A percentile compares a stretch with the other conserved stretches of the same genome.
These are phyloP conservation scores for Corniculantispora saksenae DNA, from an alignment of 2,329 filamentous ascomycete genomes.

Conservation along the genomic window DNA sequence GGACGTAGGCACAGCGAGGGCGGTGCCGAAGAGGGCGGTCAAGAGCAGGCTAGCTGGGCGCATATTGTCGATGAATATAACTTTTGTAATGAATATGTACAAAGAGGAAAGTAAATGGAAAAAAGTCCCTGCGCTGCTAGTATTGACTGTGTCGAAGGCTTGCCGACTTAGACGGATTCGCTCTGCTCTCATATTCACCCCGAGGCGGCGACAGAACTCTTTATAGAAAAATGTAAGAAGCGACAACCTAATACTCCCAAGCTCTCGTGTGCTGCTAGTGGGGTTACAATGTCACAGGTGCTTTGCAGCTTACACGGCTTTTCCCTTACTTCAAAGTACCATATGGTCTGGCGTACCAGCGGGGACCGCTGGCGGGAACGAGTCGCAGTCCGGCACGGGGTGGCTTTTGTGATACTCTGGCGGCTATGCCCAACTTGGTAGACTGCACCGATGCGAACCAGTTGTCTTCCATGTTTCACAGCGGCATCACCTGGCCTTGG, in stretches of 20 bases:
- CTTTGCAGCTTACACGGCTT: constrained; percentile 4
- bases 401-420: not conserved
- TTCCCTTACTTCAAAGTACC: not conserved
- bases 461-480: not conserved
- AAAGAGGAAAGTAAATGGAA: not conserved
- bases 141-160: not conserved
- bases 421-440: constrained; percentile 2
- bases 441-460: constrained; percentile 5
- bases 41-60: constrained; percentile 2
- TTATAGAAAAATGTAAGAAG: not conserved
- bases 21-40: constrained; percentile 10
- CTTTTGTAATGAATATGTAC: not conserved
- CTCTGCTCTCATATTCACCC: too few species aligned
- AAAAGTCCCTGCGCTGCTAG: not conserved
- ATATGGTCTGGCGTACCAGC: not conserved
- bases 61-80: not conserved
- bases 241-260: not conserved
- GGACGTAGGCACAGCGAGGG: constrained; percentile 10
- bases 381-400: not conserved
- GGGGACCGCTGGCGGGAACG: not conserved
- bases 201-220: not conserved
- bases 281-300: not conserved
- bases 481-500: not conserved
- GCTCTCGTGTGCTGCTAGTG: not conserved
- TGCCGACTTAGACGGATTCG: not conserved